A percentile compares a stretch with the other conserved stretches of the same genome.
These are phyloP conservation scores for Camelina sativa DNA, from an alignment of 345 rosid genomes.

Conservation along the genomic window DNA sequence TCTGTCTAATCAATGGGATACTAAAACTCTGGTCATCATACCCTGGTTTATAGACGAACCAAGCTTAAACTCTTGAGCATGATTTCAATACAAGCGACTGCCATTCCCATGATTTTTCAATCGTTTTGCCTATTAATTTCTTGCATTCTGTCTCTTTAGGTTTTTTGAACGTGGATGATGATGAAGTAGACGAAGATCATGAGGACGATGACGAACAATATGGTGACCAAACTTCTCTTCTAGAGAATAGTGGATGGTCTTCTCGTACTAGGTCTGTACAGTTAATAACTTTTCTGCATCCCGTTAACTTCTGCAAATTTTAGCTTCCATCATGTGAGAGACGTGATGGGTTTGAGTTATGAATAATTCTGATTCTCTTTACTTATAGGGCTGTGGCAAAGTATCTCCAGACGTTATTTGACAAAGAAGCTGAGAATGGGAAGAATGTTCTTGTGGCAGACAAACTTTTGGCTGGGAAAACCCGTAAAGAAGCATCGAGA, in stretches of 20 bases:
- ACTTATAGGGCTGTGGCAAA: slow-evolving; percentile 86
- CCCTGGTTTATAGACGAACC: slow-evolving; percentile 14
- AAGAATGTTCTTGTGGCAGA: slow-evolving; percentile 64
- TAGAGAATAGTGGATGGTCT: slow-evolving; percentile 98
- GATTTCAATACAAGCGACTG: slow-evolving; percentile 30
- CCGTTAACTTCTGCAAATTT: not conserved
- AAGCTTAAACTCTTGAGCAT: slow-evolving; percentile 17
- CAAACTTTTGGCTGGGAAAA: slow-evolving; percentile 79
- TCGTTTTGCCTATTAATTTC: slow-evolving; percentile 24
- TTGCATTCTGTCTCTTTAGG: slow-evolving; percentile 50
- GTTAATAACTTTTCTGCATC: not conserved
- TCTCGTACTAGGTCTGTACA: slow-evolving; percentile 86
- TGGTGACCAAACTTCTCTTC: slow-evolving; percentile 64
- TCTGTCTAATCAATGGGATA: slow-evolving; percentile 15
- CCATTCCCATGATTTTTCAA: slow-evolving; percentile 26
- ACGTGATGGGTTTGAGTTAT: not conserved
- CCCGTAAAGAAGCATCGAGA: slow-evolving; percentile 98
- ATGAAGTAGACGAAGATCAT: slow-evolving; percentile 76
- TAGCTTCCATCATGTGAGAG: slow-evolving; percentile 13
- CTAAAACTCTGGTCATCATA: slow-evolving; percentile 7
- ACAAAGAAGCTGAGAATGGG: slow-evolving; percentile 66
- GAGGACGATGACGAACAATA: slow-evolving; percentile 51
- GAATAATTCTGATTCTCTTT: slow-evolving; percentile 20
- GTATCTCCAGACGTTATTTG: slow-evolving; percentile 77
- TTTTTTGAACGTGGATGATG: slow-evolving; percentile 91